Evolutionary conservation across 2,329 filamentous ascomycete species (phyloP).

Genomic region (Neocucurbitaria cava): DNA sequence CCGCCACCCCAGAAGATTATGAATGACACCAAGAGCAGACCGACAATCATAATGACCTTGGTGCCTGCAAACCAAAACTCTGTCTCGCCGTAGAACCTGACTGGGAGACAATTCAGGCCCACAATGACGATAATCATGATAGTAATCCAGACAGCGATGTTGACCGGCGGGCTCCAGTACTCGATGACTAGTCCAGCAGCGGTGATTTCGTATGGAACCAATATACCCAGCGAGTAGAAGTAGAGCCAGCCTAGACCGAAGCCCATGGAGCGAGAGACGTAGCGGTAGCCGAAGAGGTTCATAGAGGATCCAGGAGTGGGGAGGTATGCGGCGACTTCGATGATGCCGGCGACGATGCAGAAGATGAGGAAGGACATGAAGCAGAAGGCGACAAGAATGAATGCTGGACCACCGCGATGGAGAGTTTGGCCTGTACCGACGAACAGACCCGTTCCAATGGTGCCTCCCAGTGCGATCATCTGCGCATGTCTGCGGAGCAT

Average conservation of each 20-base stretch:
- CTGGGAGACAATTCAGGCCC: constrained; percentile 46
- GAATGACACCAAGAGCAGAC: constrained; percentile 60
- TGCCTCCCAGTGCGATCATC: constrained; percentile 68
- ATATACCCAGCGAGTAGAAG: constrained; percentile 38
- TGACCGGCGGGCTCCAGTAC: constrained; percentile 45
- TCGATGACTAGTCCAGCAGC: constrained; percentile 47
- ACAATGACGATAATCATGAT: constrained; percentile 47
- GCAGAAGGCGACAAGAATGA: constrained; percentile 42
- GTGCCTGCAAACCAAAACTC: constrained; percentile 45
- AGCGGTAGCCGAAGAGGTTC: constrained; percentile 57
- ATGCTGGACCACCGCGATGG: constrained; percentile 39
- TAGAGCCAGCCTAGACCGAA: constrained; percentile 38
- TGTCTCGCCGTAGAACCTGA: constrained; percentile 47
- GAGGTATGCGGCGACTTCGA: constrained; percentile 63
- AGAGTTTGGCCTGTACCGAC: constrained; percentile 64
- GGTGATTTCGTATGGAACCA: constrained; percentile 45
- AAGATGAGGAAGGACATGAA: constrained; percentile 36
- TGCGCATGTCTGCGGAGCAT: constrained; percentile 52
- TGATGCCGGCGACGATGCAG: constrained; percentile 41
- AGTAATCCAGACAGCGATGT: constrained; percentile 46
- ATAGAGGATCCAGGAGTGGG: constrained; percentile 63
- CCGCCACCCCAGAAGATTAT: constrained; percentile 66
- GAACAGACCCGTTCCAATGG: constrained; percentile 67
- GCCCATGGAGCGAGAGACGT: constrained; percentile 68
- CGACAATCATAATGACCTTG: constrained; percentile 47